These are phyloP conservation scores for Saturnispora sekii DNA, from an alignment of 805 yeast genomes.

Conservation along the genomic window DNA sequence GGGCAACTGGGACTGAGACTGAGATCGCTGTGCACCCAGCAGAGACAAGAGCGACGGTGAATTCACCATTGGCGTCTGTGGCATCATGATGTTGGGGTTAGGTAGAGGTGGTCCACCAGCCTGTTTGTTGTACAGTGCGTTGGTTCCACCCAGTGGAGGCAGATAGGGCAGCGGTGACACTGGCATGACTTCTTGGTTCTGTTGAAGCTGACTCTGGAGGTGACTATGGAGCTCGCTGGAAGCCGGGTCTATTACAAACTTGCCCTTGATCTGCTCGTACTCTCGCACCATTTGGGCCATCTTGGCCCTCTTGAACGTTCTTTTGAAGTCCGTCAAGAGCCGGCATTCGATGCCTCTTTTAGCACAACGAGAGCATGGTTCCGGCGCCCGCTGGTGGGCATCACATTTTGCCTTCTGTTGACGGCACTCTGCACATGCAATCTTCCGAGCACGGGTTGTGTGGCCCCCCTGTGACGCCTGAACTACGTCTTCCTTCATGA, in stretches of 20 bases:
- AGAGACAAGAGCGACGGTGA: background rate
- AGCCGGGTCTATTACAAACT: constrained; percentile 1
- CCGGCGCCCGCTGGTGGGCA: constrained; percentile 65
- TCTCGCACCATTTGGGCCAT: constrained; percentile 78
- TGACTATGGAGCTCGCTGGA: no score
- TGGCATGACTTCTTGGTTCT: no score
- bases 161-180: no score
- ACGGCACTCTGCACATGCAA: constrained; percentile 93
- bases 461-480: no score
- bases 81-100: no score
- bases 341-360: constrained; percentile 64
- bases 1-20: background rate
- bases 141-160: no score
- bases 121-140: no score
- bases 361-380: constrained; percentile 73
- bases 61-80: no score
- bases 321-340: constrained; percentile 69
- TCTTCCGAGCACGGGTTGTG: constrained; percentile 28
- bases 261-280: constrained; percentile 49
- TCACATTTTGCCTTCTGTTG: constrained; percentile 93
- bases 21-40: background rate
- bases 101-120: no score
- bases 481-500: constrained; percentile 18
- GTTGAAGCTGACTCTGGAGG: no score
- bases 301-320: constrained; percentile 82